A percentile compares a stretch with the other conserved stretches of the same genome.
Conservation (phyloP, 179 eudicot species). For the Sideroxylon spinosum region DNA sequence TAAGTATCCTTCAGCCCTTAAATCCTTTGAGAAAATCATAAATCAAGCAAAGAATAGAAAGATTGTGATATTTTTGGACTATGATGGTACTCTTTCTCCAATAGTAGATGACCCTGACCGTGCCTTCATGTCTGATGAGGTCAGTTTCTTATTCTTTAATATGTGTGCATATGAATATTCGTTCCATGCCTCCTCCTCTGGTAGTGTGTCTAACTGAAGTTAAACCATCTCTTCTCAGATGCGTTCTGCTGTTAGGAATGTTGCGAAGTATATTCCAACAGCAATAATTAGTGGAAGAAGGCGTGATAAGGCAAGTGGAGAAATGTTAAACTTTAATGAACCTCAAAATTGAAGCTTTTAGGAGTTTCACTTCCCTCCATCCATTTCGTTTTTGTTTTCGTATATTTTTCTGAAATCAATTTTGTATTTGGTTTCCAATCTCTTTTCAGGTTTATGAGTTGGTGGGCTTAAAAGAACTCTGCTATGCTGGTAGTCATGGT, state of each 20-base stretch:
- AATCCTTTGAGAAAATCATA: slow-evolving; percentile 48
- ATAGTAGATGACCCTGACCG: slow-evolving; percentile 85
- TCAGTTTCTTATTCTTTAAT: slow-evolving; percentile 21
- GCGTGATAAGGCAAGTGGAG: slow-evolving; percentile 67
- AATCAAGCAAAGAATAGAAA: slow-evolving; percentile 52
- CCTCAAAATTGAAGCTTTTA: background rate
- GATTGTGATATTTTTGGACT: slow-evolving; percentile 74
- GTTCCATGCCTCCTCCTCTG: background rate
- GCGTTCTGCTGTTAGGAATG: slow-evolving; percentile 67
- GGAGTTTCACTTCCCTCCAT: background rate
- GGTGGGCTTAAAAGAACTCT: slow-evolving; percentile 65
- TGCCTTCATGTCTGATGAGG: slow-evolving; percentile 85
- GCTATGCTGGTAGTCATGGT: slow-evolving; percentile 95
- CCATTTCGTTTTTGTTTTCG: background rate
- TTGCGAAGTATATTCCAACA: slow-evolving; percentile 72
- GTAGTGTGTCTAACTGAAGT: background rate
- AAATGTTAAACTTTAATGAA: background rate
- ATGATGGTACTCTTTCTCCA: slow-evolving; percentile 85
- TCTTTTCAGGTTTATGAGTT: slow-evolving; percentile 54
- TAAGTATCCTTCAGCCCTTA: slow-evolving; percentile 73
- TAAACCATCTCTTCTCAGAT: slow-evolving; percentile 37
- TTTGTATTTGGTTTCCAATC: background rate
- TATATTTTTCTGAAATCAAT: background rate
- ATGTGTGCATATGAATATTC: background rate
- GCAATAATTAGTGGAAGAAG: slow-evolving; percentile 91